Base-by-base conservation (phyloP, 2,329 filamentous ascomycete species). In the Penicillium brasilianum region DNA sequence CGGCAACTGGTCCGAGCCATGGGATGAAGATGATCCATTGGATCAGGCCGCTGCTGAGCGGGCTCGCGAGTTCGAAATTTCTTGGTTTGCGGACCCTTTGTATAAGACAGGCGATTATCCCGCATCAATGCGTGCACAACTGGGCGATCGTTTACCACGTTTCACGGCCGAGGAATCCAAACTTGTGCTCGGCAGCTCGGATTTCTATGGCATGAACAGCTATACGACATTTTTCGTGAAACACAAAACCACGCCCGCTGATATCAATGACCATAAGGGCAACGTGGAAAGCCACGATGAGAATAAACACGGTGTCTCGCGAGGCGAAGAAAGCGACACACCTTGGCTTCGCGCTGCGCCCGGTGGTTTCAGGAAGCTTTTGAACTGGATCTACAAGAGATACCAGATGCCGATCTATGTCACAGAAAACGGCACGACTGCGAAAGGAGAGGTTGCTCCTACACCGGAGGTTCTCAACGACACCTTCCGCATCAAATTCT, bases 141-240 rank as follows among this genome's bases (percentile, higher is more conserved):
- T 94, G n/a, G 90, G 90, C 58, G 84, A 88, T 72, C 86, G 90
- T 16, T 83, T 94, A 51, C 91, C 91, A 4, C 81, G 82, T 41
- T 93, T 90, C 72, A 92, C 90, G 0, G 76, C 83, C 0, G 89
- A 90, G 66, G 90, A 94, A 75, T 76, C 79, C 7, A 84, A 84
- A 5, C 81, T 93, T 20, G 87, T 94, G 49, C 82, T 88, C 71
- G 90, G 90, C 10, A 91, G 88, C 71, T 93, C 92, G 73, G 91
- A 93, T 80, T 94, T 93, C 78, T 94, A 93, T 77, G 91, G 90
- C 74, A 92, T 93, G 90, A 93, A 94, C 81, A 89, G 90, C 80
- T 94, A 94, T 81, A 92, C 90, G 20, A 88, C 90, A 71, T 90
- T 93, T 81, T 94, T 90, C 78, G 86, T 93, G 78, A 87, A 87